Evolutionary conservation across 1,284 basidiomycete species (phyloP).

Genomic region (Pseudozyma sp.): DNA sequence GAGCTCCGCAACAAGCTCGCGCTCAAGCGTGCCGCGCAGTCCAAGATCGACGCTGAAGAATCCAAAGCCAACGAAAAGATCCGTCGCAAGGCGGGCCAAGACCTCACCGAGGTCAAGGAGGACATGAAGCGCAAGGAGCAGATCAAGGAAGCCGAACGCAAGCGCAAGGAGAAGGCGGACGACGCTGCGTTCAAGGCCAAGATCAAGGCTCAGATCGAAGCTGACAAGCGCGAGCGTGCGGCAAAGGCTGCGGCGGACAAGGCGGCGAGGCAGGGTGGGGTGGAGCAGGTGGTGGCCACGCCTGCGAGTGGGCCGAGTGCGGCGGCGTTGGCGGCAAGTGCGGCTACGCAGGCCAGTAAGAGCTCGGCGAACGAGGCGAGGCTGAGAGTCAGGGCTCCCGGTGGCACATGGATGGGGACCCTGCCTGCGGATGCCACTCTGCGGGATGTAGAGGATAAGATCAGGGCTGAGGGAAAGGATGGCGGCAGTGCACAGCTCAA

Average conservation of each 20-base stretch:
- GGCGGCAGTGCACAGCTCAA: conserved; percentile 46
- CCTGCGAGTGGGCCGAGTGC: conserved; percentile 36
- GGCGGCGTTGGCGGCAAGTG: conserved; percentile 37
- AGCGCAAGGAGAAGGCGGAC: conserved; percentile 61
- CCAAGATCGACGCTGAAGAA: conserved; percentile 58
- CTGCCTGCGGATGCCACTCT: conserved; percentile 59
- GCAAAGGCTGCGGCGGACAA: conserved; percentile 64
- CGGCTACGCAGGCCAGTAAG: conserved; percentile 31
- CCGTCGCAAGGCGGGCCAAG: conserved; percentile 66
- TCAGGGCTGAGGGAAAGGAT: conserved; percentile 56
- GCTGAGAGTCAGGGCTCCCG: conserved; percentile 59
- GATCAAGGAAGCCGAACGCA: conserved; percentile 63
- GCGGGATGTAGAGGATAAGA: conserved; percentile 47
- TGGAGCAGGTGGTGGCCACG: conserved; percentile 10
- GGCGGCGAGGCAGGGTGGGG: conserved; percentile 54
- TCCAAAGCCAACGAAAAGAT: conserved; percentile 65
- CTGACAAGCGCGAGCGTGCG: conserved; percentile 65
- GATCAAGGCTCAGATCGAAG: conserved; percentile 66
- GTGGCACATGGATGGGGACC: conserved; percentile 64
- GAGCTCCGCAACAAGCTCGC: conserved; percentile 72
- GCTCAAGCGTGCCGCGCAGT: conserved; percentile 60
- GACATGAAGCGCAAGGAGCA: conserved; percentile 67
- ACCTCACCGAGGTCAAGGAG: conserved; percentile 55
- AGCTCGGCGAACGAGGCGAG: conserved; percentile 59
- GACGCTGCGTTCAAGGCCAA: conserved; percentile 63